Conservation (phyloP, 2,329 filamentous ascomycete species). For the Davidsoniella virescens region DNA sequence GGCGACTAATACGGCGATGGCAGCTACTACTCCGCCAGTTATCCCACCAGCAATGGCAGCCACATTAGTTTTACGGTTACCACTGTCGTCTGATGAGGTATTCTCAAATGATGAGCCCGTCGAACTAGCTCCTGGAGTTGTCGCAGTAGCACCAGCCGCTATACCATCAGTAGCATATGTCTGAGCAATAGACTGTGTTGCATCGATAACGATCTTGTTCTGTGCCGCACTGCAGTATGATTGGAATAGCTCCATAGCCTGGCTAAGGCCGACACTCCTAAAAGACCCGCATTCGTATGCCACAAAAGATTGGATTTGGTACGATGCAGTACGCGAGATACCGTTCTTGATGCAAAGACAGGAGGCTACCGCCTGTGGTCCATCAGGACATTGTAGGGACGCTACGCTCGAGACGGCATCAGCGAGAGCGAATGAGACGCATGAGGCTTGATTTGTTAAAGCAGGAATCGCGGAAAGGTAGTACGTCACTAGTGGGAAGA, state of each 20-base stretch:
- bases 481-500: conserved; percentile 28
- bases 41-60: not conserved
- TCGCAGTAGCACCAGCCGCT: conserved; percentile 11
- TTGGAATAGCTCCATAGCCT: conserved; percentile 29
- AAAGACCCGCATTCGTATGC: conserved; percentile 29
- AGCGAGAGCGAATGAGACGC: conserved; percentile 27
- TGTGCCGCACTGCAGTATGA: conserved; percentile 35
- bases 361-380: conserved; percentile 33
- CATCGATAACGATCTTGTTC: conserved; percentile 24
- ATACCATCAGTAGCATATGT: conserved; percentile 15
- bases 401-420: conserved; percentile 3
- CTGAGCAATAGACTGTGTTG: conserved; percentile 24
- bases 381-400: conserved; percentile 15
- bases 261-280: conserved; percentile 28
- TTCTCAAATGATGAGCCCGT: conserved; percentile 1
- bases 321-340: conserved; percentile 28
- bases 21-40: conserved; percentile 15
- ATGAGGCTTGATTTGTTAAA: conserved; percentile 28
- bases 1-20: conserved; percentile 21
- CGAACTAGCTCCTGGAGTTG: conserved; percentile 3
- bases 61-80: not conserved
- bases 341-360: conserved; percentile 35
- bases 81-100: conserved; percentile 5
- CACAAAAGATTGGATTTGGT: conserved; percentile 27
- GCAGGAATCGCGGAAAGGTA: conserved; percentile 35